Percentiles rank a stretch among this genome's conserved stretches.
phyloP scores from a whole-genome alignment of 2,329 filamentous ascomycete genomes.

The Ceratocystis huliohia region DNA sequence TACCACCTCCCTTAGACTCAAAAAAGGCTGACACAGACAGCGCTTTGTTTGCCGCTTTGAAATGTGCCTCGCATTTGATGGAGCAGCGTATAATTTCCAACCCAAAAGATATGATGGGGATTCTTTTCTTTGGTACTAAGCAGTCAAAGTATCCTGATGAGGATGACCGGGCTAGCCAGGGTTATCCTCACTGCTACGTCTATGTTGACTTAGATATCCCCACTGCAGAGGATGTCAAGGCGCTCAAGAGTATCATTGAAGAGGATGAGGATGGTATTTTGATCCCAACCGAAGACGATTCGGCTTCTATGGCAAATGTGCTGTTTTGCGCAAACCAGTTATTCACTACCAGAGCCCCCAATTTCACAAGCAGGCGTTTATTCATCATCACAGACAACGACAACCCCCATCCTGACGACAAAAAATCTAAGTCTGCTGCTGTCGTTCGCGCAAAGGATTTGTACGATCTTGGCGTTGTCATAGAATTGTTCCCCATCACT shows the following conservation, averaged over 20 bases:
- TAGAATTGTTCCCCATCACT: slow-evolving; percentile 87
- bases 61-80: slow-evolving; percentile 91
- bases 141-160: slow-evolving; percentile 65
- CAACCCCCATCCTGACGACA: slow-evolving; percentile 63
- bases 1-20: slow-evolving; percentile 48
- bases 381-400: slow-evolving; percentile 96
- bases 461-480: slow-evolving; percentile 81
- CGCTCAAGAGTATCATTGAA: slow-evolving; percentile 61
- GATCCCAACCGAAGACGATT: slow-evolving; percentile 43
- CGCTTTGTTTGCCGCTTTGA: slow-evolving; percentile 69
- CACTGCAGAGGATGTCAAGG: slow-evolving; percentile 73
- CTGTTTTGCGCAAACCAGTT: slow-evolving; percentile 93
- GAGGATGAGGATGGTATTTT: slow-evolving; percentile 64
- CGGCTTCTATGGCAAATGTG: slow-evolving; percentile 72
- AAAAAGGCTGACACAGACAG: slow-evolving; percentile 72
- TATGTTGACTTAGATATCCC: slow-evolving; percentile 81
- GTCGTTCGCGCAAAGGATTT: slow-evolving; percentile 84
- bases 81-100: slow-evolving; percentile 97
- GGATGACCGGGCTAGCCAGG: slow-evolving; percentile 44
- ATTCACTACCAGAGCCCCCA: slow-evolving; percentile 87
- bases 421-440: slow-evolving; percentile 59
- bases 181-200: slow-evolving; percentile 85
- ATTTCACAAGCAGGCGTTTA: slow-evolving; percentile 82
- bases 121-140: slow-evolving; percentile 81
- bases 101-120: slow-evolving; percentile 93